Conservation (phyloP, 2,329 filamentous ascomycete species). For the Gaeumannomyces sp. region DNA sequence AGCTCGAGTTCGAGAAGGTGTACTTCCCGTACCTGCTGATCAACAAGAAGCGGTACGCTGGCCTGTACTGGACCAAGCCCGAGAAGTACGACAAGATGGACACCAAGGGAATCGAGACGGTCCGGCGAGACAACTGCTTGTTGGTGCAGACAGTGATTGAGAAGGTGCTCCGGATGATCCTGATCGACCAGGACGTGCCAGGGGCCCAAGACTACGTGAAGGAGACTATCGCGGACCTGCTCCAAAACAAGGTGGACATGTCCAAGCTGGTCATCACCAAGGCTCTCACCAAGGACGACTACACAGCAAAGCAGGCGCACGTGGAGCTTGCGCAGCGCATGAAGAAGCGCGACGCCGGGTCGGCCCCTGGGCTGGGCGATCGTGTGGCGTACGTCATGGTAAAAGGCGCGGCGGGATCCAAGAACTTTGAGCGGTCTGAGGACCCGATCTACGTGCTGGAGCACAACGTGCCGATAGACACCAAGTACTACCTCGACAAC, state of each 20-base stretch:
- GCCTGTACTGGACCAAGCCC: slow-evolving; percentile 93
- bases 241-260: slow-evolving; percentile 98
- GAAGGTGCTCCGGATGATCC: slow-evolving; percentile 88
- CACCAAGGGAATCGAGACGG: slow-evolving; percentile 98
- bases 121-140: slow-evolving; percentile 91
- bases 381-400: slow-evolving; percentile 98
- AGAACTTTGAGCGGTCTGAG: slow-evolving; percentile 95
- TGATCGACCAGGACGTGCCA: slow-evolving; percentile 86
- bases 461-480: slow-evolving; percentile 96
- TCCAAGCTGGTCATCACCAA: slow-evolving; percentile 99
- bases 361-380: slow-evolving; percentile 85
- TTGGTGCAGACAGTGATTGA: slow-evolving; percentile 97
- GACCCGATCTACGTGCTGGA: slow-evolving; percentile 96
- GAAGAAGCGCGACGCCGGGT: slow-evolving; percentile 94
- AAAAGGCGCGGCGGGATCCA: slow-evolving; percentile 80
- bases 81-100: slow-evolving; percentile 99
- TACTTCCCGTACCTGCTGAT: slow-evolving; percentile 97
- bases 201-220: slow-evolving; percentile 98
- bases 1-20: slow-evolving; percentile 98
- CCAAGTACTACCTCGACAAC: slow-evolving; percentile 97
- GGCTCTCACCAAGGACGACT: slow-evolving; percentile 84
- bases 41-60: slow-evolving; percentile 99
- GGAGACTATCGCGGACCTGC: slow-evolving; percentile 84
- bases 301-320: slow-evolving; percentile 89
- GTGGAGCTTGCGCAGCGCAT: slow-evolving; percentile 93